These are phyloP conservation scores for Hyaloscypha finlandica DNA, from an alignment of 495 filamentous ascomycete species.

Conservation along the genomic window DNA sequence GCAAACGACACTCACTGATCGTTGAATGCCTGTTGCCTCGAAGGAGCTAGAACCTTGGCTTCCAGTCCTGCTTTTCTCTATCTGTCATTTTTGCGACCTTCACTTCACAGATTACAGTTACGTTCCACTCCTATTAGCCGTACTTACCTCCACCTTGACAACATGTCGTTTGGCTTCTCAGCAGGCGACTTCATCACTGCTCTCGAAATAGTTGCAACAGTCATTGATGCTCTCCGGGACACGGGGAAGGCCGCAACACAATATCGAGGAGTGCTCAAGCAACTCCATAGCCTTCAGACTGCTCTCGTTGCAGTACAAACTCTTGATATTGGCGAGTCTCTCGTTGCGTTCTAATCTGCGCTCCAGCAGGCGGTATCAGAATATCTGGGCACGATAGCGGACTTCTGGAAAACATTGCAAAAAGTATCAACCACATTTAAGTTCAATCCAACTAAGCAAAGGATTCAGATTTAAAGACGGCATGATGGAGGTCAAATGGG, in stretches of 20 bases:
- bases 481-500: conserved; percentile 32
- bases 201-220: conserved; percentile 6
- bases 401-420: conserved; percentile 27
- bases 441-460: not conserved
- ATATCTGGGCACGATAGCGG: conserved; percentile 32
- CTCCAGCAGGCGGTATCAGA: conserved; percentile 27
- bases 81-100: not conserved
- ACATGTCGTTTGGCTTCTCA: conserved; percentile 12
- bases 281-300: conserved; percentile 34
- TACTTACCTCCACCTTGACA: not conserved
- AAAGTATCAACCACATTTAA: conserved; percentile 30
- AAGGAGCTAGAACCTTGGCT: not conserved
- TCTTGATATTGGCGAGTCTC: conserved; percentile 25
- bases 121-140: not conserved
- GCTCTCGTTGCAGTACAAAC: conserved; percentile 32
- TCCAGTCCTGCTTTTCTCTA: not conserved
- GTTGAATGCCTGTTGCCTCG: not conserved
- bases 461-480: conserved; percentile 5
- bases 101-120: not conserved
- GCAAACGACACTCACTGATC: not conserved
- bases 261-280: conserved; percentile 28
- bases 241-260: conserved; percentile 12
- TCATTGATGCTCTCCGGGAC: conserved; percentile 30
- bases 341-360: conserved; percentile 15
- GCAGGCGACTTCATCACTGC: conserved; percentile 14